Evolutionary conservation across 148 eudicot genomes (phyloP).

Genomic region (Rhododendron mucronatum): DNA sequence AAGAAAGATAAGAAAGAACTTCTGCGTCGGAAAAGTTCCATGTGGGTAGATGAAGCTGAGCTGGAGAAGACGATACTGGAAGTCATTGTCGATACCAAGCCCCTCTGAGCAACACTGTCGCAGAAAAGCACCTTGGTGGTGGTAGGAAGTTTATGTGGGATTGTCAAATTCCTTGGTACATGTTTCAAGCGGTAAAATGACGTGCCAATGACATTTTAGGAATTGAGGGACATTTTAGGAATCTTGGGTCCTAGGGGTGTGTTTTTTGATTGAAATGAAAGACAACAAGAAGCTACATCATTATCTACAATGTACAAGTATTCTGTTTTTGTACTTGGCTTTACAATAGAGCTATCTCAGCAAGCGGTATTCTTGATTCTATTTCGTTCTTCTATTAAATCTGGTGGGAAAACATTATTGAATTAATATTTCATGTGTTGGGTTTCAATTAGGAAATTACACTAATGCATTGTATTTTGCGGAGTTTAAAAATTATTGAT

Average conservation of each 20-base stretch:
- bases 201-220: neutral
- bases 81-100: slow-evolving; percentile 18
- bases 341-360: neutral
- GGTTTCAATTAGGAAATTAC: neutral
- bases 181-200: neutral
- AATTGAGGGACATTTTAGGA: neutral
- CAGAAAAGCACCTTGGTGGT: neutral
- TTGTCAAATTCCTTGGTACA: neutral
- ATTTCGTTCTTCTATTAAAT: neutral
- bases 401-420: neutral
- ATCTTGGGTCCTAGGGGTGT: neutral
- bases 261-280: neutral
- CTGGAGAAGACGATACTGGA: slow-evolving; percentile 29
- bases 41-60: slow-evolving; percentile 62
- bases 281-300: neutral
- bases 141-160: neutral
- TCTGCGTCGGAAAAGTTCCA: slow-evolving; percentile 51
- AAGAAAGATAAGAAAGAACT: slow-evolving; percentile 53
- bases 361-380: neutral
- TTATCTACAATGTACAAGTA: neutral
- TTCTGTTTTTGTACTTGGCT: neutral
- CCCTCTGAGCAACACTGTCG: slow-evolving; percentile 10
- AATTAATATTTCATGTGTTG: neutral
- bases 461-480: neutral
- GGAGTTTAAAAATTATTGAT: too few relatives aligned